phyloP scores from a whole-genome alignment of 1,284 basidiomycete species.

The Trichosporon sp. region DNA sequence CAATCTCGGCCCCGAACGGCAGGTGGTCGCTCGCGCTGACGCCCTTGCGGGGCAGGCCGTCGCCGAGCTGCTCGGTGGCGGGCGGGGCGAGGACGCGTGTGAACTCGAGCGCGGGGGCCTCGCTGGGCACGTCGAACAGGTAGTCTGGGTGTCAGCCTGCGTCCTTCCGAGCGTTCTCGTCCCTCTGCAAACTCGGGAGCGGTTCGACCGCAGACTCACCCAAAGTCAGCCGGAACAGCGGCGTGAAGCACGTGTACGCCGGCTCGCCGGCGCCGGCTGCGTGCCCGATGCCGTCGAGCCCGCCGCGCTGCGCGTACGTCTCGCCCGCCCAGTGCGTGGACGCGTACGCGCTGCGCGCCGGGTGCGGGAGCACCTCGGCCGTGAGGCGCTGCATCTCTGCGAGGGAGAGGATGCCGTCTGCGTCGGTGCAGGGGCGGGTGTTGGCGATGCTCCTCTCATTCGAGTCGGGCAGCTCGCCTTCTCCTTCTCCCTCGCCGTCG shows the following conservation, averaged over 20 bases:
- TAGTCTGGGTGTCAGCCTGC: slow-evolving; percentile 60
- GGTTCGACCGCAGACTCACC: slow-evolving; percentile 52
- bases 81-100: slow-evolving; percentile 64
- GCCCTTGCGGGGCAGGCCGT: slow-evolving; percentile 72
- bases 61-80: slow-evolving; percentile 59
- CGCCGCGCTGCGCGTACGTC: slow-evolving; percentile 55
- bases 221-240: slow-evolving; percentile 67
- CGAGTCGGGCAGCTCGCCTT: slow-evolving; percentile 65
- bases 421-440: slow-evolving; percentile 59
- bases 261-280: slow-evolving; percentile 62
- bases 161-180: too few relatives aligned
- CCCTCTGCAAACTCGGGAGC: too few relatives aligned
- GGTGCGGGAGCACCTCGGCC: slow-evolving; percentile 30
- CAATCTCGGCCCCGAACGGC: slow-evolving; percentile 57
- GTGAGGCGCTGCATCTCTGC: slow-evolving; percentile 61
- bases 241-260: slow-evolving; percentile 47
- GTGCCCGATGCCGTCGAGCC: slow-evolving; percentile 47
- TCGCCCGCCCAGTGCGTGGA: slow-evolving; percentile 50
- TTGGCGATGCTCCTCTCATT: slow-evolving; percentile 61
- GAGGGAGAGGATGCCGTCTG: slow-evolving; percentile 69
- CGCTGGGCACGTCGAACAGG: slow-evolving; percentile 59
- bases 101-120: slow-evolving; percentile 52
- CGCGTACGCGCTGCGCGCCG: slow-evolving; percentile 51
- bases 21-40: slow-evolving; percentile 85
- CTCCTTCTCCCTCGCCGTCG: slow-evolving; percentile 43